Conservation (phyloP, 345 rosid species). For the Draba incana region DNA sequence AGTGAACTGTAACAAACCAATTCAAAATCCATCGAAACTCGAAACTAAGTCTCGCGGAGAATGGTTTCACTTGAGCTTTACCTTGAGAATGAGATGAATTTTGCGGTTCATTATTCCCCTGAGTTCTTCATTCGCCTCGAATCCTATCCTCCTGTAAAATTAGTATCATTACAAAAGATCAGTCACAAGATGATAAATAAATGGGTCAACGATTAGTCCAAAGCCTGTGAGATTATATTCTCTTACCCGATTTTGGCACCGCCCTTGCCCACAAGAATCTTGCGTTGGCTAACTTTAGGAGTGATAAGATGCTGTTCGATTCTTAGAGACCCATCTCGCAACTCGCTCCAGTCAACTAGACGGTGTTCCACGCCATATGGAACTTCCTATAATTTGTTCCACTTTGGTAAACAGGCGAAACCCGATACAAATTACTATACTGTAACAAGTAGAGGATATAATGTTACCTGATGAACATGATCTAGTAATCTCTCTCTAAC, state of each 20-base stretch:
- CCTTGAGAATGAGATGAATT: constrained; percentile 89
- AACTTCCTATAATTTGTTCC: constrained; percentile 62
- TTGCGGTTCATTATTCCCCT: constrained; percentile 76
- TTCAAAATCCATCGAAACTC: constrained; percentile 23
- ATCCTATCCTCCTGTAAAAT: constrained; percentile 79
- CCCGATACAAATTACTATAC: constrained; percentile 18
- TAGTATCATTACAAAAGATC: constrained; percentile 5
- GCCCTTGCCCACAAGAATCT: constrained; percentile 90
- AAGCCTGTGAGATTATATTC: constrained; percentile 11
- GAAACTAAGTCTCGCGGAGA: constrained; percentile 15
- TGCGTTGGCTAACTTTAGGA: constrained; percentile 78
- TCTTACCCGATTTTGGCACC: constrained; percentile 84
- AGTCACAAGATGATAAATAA: neutral
- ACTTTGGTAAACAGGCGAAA: neutral
- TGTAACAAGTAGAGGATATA: constrained; percentile 1
- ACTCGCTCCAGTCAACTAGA: constrained; percentile 85
- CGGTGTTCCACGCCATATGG: constrained; percentile 82
- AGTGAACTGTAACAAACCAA: constrained; percentile 26
- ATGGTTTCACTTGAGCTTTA: constrained; percentile 58
- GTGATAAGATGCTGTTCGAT: constrained; percentile 88
- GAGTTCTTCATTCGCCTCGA: constrained; percentile 93
- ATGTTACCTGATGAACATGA: constrained; percentile 84
- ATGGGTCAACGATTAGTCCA: neutral
- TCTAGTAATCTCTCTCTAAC: constrained; percentile 88
- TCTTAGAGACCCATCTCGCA: constrained; percentile 81